Base-by-base conservation (phyloP, 2,329 filamentous ascomycete genomes). In the Acrocalymma vagum region DNA sequence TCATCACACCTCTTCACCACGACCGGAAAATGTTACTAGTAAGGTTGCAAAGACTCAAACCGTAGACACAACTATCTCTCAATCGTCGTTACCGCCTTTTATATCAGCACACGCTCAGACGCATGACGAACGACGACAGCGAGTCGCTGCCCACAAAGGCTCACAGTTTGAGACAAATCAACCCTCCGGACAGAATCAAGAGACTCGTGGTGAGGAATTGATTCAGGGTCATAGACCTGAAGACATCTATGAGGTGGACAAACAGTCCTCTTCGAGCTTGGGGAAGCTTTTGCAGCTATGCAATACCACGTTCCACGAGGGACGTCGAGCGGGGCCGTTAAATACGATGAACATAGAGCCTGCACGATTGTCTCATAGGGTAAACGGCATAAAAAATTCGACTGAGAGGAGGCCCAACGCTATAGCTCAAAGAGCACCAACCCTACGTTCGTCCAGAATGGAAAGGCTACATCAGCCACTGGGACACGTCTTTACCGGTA, bases 281-380 rank as follows among this genome's bases (percentile, higher is more conserved):
- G 52, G 44, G 15, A 53, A 33, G 30, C 43, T 63, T 10, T 39
- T 67, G 36, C 55, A 55, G 39, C 41, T 60, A 22, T 66, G 62
- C 39, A 54, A 63, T 18, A 37, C 58, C 13, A 47, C 43, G 1
- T 51, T 60, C 22, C 34, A 53, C 7, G 43, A 45, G 26, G 40
- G 28, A 33, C 39, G 24, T 22, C 41, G 21, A 33, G 42, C 15
- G 15, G 30, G 11, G 7, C 28, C 34, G 18, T 22, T 30, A 24
- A 36, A 29, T 23, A 39, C 23, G 23, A 44, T n/a, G 3, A 13
- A 37, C 15, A 29, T 17, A 11, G 29, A 29, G 18, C 32, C 10
- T 38, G 22, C 11, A 18, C 22, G 29, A 11, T 20, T 13, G 21
- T 20, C 26, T 13, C 18, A 25, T 20, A 18, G 25, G 18, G 25